Evolutionary conservation across 2,329 filamentous ascomycete genomes (phyloP).

Genomic region (Zasmidium citrigriseum): DNA sequence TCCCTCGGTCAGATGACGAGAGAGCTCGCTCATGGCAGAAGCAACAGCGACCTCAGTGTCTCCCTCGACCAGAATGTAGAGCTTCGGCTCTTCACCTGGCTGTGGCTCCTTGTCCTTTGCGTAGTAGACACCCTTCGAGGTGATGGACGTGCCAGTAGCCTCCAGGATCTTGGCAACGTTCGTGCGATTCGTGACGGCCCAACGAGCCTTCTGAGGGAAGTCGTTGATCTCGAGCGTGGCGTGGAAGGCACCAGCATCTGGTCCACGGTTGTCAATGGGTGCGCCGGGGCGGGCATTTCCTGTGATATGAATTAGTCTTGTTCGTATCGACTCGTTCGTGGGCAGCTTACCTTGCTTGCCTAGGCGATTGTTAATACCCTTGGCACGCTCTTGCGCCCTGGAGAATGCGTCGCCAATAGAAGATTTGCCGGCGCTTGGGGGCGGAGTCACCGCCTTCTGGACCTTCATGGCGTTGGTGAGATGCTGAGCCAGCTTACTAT

Average conservation of each 20-base stretch:
- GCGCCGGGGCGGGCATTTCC: constrained; percentile 82
- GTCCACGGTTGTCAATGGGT: constrained; percentile 97
- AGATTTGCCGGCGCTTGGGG: constrained; percentile 35
- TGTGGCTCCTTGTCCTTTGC: constrained; percentile 76
- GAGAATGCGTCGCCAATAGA: constrained; percentile 28
- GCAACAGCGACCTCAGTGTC: constrained; percentile 93
- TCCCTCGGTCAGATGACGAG: constrained; percentile 83
- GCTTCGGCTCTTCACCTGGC: constrained; percentile 77
- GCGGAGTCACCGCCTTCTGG: constrained; percentile 64
- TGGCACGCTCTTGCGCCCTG: constrained; percentile 80
- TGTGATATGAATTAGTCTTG: constrained; percentile 3
- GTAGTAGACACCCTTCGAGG: constrained; percentile 94
- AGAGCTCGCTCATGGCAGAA: constrained; percentile 86
- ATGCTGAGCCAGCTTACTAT: constrained; percentile 40
- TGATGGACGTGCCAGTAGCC: constrained; percentile 91
- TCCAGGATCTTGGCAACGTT: constrained; percentile 99
- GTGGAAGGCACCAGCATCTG: constrained; percentile 94
- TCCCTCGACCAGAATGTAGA: constrained; percentile 96
- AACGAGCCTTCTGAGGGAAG: constrained; percentile 96
- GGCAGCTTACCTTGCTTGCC: constrained; percentile 68
- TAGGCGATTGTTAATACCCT: constrained; percentile 85
- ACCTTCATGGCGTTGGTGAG: constrained; percentile 72
- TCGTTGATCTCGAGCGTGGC: constrained; percentile 98
- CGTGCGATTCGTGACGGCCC: constrained; percentile 97
- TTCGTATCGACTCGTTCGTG: not conserved